Conservation (phyloP, 192 early-diverging fungal genomes). For the Rhizophlyctis rosea region DNA sequence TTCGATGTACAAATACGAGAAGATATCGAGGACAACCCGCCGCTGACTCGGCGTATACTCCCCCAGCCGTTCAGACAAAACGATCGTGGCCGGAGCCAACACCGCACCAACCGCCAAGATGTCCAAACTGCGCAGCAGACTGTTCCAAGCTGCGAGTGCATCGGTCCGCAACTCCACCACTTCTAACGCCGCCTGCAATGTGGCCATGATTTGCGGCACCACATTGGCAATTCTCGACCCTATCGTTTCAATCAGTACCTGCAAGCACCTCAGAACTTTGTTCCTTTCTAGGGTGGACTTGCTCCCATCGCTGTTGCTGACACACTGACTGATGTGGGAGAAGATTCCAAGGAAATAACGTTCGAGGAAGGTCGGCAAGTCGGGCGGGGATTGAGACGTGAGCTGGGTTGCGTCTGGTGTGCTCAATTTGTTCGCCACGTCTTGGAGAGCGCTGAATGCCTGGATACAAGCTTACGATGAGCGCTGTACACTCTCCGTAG, state of each 20-base stretch:
- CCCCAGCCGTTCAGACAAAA: conserved; percentile 18
- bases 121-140: conserved; percentile 29
- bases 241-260: conserved; percentile 32
- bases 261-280: conserved; percentile 27
- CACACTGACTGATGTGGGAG: conserved; percentile 28
- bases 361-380: conserved; percentile 30
- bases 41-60: conserved; percentile 20
- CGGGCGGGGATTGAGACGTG: neutral
- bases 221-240: conserved; percentile 27
- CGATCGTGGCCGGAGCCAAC: conserved; percentile 30
- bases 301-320: conserved; percentile 15
- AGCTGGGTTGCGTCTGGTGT: neutral
- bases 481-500: too few species aligned
- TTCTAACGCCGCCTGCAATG: conserved; percentile 41
- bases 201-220: conserved; percentile 38
- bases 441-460: neutral
- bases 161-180: conserved; percentile 14
- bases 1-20: conserved; percentile 31
- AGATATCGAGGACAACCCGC: conserved; percentile 23
- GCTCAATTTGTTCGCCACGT: neutral
- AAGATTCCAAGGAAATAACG: conserved; percentile 36
- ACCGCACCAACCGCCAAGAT: conserved; percentile 21
- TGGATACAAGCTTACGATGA: neutral
- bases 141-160: conserved; percentile 35
- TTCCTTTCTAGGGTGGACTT: conserved; percentile 9